Evolutionary conservation across 2,329 filamentous ascomycete genomes (phyloP), one percentile per base, ranked within the genome.

Genomic region (Colletotrichum plurivorum): DNA sequence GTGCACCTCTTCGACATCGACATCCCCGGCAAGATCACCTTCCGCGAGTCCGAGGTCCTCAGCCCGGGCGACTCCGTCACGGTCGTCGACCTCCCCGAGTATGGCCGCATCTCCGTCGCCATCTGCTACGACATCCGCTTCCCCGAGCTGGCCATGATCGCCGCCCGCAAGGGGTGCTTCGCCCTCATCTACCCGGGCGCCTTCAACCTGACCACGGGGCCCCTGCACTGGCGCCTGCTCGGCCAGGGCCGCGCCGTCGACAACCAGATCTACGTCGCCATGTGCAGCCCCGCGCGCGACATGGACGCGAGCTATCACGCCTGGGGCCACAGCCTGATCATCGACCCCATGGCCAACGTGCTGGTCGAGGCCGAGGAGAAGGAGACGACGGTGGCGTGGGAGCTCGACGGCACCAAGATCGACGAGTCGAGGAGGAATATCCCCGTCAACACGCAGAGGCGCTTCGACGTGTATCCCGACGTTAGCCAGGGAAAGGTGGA

Each of bases 51-150:
- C 61, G 95, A 98, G 71, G 94, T 98, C 46, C 87, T 99, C 41
- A 92, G 89, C 22, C 91, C 95, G 0, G 96, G 96, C 0, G 92
- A 95, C 82, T 91, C 93, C 77, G 83, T 98, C 69, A 97, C 95
- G 0, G 82, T 98, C 4, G 86, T 98, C 27, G 93, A 97, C 73
- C 84, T 98, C 36, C 94, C 95, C 3, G 94, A 93, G 73, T 97
- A 97, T 80, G 96, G 96, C 69, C 92, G 89, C 78, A 89, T 99
- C 71, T 94, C 89, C 5, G 84, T 99, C 4, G 95, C 93, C 39
- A 98, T 99, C 78, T 99, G 96, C 87, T 99, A 99, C 83, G 96
- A 99, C 81, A 90, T 99, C 63, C 94, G 96, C 48, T 99, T 99
- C 84, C 95, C 96, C 0, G 96, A 98, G 82, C 86, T 97, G 12